phyloP scores from a whole-genome alignment of 306 rosid species.

The Sindora glabra region DNA sequence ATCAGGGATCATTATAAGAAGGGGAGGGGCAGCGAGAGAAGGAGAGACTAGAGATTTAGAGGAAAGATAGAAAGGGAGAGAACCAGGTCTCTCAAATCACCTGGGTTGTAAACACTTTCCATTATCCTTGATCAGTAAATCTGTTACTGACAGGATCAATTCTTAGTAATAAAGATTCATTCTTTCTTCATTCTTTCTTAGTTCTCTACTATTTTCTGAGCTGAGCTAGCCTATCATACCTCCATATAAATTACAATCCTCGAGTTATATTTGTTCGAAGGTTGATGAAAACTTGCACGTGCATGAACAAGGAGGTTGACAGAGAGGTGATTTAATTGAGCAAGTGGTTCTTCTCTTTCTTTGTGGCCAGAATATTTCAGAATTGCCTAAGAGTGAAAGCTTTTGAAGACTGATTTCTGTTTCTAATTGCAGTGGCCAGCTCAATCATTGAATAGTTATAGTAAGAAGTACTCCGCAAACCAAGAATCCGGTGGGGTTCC shows the following conservation, averaged over 20 bases:
- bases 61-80: too few species aligned
- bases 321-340: not conserved
- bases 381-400: not conserved
- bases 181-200: too few species aligned
- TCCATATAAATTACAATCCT: constrained; percentile 7
- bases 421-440: not conserved
- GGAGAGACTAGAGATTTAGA: too few species aligned
- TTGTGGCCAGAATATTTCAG: constrained; percentile 4
- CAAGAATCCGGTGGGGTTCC: not conserved
- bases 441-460: constrained; percentile 12
- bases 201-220: too few species aligned
- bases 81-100: too few species aligned
- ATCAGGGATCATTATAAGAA: too few species aligned
- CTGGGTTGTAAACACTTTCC: too few species aligned
- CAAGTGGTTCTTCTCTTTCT: not conserved
- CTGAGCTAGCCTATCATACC: too few species aligned
- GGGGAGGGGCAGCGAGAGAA: too few species aligned
- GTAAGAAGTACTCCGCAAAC: not conserved
- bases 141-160: too few species aligned
- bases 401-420: not conserved
- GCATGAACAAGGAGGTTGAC: not conserved
- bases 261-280: not conserved
- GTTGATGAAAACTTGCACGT: not conserved
- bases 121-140: too few species aligned
- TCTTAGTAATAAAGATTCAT: too few species aligned